Conservation (phyloP, 1,284 basidiomycete species). For the Phellinidium pouzarii region DNA sequence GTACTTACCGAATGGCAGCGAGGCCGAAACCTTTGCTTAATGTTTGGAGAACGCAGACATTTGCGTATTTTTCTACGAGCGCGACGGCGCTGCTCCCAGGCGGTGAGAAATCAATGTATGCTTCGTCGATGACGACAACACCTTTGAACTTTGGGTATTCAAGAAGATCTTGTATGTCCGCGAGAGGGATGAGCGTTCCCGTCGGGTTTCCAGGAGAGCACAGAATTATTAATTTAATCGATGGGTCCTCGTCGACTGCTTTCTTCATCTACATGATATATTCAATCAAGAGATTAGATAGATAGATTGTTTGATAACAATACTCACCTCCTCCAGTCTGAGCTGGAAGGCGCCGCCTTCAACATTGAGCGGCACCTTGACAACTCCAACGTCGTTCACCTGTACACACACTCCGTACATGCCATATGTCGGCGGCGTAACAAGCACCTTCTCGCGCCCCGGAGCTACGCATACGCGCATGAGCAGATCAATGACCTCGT, state of each 20-base stretch:
- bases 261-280: conserved; percentile 56
- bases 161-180: conserved; percentile 65
- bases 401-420: conserved; percentile 97
- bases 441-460: conserved; percentile 68
- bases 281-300: background rate
- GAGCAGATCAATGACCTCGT: conserved; percentile 94
- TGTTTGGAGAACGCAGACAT: conserved; percentile 92
- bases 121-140: conserved; percentile 92
- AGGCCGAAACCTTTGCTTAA: conserved; percentile 95
- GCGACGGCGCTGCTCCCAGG: conserved; percentile 58
- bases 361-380: conserved; percentile 76
- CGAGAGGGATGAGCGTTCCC: conserved; percentile 78
- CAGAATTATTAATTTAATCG: conserved; percentile 89
- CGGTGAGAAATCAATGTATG: conserved; percentile 91
- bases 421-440: conserved; percentile 93
- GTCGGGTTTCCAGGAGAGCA: conserved; percentile 99
- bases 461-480: conserved; percentile 88
- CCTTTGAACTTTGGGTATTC: conserved; percentile 84
- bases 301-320: background rate
- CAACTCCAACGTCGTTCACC: conserved; percentile 87
- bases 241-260: conserved; percentile 56
- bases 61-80: conserved; percentile 78
- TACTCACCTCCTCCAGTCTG: conserved; percentile 65
- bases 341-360: conserved; percentile 75
- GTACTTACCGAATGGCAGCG: conserved; percentile 80